These are phyloP conservation scores for Eragrostis curvula DNA, from an alignment of 176 grass and related monocot species.

Conservation along the genomic window DNA sequence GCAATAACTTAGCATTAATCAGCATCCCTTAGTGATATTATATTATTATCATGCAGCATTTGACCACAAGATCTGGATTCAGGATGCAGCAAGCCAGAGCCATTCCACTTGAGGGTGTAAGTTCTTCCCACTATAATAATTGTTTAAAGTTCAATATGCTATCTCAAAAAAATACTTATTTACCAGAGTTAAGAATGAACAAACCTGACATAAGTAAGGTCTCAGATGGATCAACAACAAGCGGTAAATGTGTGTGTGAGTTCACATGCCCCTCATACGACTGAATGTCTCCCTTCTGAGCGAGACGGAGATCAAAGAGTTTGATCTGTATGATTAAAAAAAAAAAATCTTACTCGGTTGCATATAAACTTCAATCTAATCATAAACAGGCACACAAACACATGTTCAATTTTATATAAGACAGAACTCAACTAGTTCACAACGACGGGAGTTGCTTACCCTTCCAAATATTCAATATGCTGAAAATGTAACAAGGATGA, in stretches of 20 bases:
- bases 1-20: slow-evolving; percentile 24
- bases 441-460: slow-evolving; percentile 12
- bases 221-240: slow-evolving; percentile 87
- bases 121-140: background rate
- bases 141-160: background rate
- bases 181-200: slow-evolving; percentile 29
- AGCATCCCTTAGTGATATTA: background rate
- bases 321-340: slow-evolving; percentile 74
- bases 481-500: background rate
- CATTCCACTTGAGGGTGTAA: background rate
- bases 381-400: slow-evolving; percentile 15
- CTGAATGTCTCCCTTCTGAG: slow-evolving; percentile 73
- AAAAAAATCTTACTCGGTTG: slow-evolving; percentile 11
- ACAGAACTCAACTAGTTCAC: slow-evolving; percentile 6
- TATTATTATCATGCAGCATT: slow-evolving; percentile 12
- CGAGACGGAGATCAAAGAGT: slow-evolving; percentile 83
- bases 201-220: slow-evolving; percentile 87
- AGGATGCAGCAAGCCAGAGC: slow-evolving; percentile 7
- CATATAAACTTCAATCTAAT: slow-evolving; percentile 23
- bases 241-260: slow-evolving; percentile 71
- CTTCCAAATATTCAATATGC: background rate
- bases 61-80: slow-evolving; percentile 8
- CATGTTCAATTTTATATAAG: background rate
- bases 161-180: background rate
- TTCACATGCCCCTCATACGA: slow-evolving; percentile 84